phyloP scores from a whole-genome alignment of 331 rosid species.

The Quercus phellos region DNA sequence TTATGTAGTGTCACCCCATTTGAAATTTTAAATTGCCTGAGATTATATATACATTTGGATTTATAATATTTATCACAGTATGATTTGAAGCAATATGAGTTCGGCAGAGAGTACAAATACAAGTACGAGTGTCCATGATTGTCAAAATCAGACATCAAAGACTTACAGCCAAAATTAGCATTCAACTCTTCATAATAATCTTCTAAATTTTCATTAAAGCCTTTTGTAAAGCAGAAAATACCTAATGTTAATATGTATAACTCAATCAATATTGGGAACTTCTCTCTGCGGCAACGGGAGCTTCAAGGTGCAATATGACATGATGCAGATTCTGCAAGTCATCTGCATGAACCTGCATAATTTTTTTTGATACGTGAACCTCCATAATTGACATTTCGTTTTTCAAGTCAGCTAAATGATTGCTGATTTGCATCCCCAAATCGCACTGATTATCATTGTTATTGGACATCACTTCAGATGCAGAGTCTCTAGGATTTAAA shows the following conservation, averaged over 20 bases:
- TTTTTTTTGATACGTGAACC: not conserved
- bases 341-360: not conserved
- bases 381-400: conserved; percentile 1
- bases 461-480: conserved; percentile 1
- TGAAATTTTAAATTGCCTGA: too few relatives aligned
- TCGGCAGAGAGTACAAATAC: too few relatives aligned
- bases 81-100: too few relatives aligned
- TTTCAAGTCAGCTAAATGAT: conserved; percentile 6
- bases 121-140: not conserved
- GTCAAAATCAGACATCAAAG: not conserved
- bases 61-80: too few relatives aligned
- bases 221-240: not conserved
- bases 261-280: not conserved
- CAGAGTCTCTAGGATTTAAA: not conserved
- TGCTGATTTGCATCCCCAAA: not conserved
- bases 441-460: not conserved
- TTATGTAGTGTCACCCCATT: too few relatives aligned
- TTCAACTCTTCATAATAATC: not conserved
- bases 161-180: not conserved
- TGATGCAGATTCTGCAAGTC: conserved; percentile 23
- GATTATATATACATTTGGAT: too few relatives aligned
- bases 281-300: not conserved
- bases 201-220: not conserved
- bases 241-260: not conserved
- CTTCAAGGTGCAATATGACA: conserved; percentile 15